Percentiles rank a stretch among this genome's conserved stretches.
These are phyloP conservation scores for Trametes cinnabarina DNA, from an alignment of 768 basidiomycete species.

Conservation along the genomic window DNA sequence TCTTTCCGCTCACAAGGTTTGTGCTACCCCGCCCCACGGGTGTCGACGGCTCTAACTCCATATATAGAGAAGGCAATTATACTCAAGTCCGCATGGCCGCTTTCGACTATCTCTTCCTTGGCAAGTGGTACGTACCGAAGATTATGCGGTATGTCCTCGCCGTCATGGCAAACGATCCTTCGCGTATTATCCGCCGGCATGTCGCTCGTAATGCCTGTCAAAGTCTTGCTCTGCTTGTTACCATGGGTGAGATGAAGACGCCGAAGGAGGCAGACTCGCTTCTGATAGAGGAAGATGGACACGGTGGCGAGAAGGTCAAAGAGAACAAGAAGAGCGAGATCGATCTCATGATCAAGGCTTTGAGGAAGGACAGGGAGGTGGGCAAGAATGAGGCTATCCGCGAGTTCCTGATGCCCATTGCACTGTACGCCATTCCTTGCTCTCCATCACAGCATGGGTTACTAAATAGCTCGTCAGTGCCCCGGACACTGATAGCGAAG, in stretches of 20 bases:
- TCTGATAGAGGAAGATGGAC: constrained; percentile 85
- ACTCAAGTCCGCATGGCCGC: constrained; percentile 89
- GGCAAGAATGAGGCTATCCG: constrained; percentile 77
- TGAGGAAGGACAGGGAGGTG: constrained; percentile 85
- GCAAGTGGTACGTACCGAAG: constrained; percentile 81
- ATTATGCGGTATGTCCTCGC: constrained; percentile 87
- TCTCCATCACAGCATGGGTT: background rate
- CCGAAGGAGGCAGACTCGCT: constrained; percentile 74
- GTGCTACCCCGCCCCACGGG: constrained; percentile 22
- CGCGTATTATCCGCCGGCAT: constrained; percentile 77
- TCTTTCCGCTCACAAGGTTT: constrained; percentile 92
- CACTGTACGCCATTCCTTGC: constrained; percentile 56
- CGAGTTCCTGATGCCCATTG: constrained; percentile 78
- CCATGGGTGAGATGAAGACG: constrained; percentile 88
- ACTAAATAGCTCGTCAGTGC: constrained; percentile 43
- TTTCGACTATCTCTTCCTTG: constrained; percentile 90
- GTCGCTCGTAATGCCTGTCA: constrained; percentile 85
- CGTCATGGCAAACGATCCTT: constrained; percentile 84
- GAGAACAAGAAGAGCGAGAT: constrained; percentile 81
- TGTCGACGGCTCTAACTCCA: constrained; percentile 11
- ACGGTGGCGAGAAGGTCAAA: constrained; percentile 63
- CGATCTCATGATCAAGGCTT: constrained; percentile 79
- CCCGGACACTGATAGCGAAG: constrained; percentile 78
- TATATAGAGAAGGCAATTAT: constrained; percentile 86
- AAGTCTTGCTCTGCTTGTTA: constrained; percentile 79